Evolutionary conservation across 2,329 filamentous ascomycete species (phyloP), one percentile per base, ranked within the genome.

Genomic region (Alternaria sp.): DNA sequence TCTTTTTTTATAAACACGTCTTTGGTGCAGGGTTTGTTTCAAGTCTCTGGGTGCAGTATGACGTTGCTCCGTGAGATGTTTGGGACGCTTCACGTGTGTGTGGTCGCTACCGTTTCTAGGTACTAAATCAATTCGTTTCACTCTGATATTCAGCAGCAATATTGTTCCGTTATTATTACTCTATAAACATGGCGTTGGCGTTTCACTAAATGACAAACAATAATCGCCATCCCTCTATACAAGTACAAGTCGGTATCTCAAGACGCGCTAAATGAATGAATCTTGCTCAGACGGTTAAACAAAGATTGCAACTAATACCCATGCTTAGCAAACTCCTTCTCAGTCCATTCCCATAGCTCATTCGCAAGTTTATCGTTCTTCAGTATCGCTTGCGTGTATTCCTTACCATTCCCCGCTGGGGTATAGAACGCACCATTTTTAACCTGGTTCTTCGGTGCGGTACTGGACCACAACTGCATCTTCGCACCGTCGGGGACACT

Each of bases 381-480:
- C 24, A 54, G 57, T 7, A 53, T 52, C 26, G 30, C 39, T 12
- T 58, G 52, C 38, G 44, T 67, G 18, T 51, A 52, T 3, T 16
- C 41, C 3, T 28, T 46, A 2, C n/a, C 24, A 36, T 60, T 62
- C 2, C 77, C 78, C n/a, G 82, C 63, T 1, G 79, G 80, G 44
- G 69, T 72, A 64, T 81, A 82, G 53, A 76, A 79, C 16, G 71
- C 74, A 4, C 79, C 79, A 34, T 65, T 75, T 62, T 68, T 69
- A 26, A 78, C 61, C 30, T 76, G 70, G 28, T 64, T 59, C 3
- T 73, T 72, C 1, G 79, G 80, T 4, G 75, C 76, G 12, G 78
- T 78, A 80, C 81, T 84, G 8, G 73, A 73, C 78, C 78, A 80
- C 22, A 80, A 68, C 64, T 77, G 74, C 47, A 73, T 76, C 54